These are phyloP conservation scores for Colletotrichum salicis DNA, from an alignment of 2,329 filamentous ascomycete genomes.

Conservation along the genomic window DNA sequence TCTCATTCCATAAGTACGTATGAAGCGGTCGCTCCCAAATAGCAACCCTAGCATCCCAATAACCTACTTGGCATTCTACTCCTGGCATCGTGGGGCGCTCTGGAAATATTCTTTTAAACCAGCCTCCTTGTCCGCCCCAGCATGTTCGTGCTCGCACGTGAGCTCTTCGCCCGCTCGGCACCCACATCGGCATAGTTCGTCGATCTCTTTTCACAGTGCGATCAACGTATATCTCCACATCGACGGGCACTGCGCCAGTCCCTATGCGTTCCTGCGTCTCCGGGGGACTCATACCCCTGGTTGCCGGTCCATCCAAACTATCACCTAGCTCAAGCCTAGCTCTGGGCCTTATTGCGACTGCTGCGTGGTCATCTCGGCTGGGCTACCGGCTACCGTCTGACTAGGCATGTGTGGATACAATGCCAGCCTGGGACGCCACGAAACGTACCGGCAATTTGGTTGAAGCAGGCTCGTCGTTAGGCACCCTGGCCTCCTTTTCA, in stretches of 20 bases:
- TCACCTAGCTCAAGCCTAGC: not conserved
- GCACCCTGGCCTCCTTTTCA: not conserved
- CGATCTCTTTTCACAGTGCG: slow-evolving; percentile 16
- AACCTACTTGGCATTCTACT: not conserved
- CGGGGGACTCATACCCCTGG: not conserved
- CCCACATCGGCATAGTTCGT: not conserved
- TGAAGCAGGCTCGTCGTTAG: not conserved
- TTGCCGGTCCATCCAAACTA: not conserved
- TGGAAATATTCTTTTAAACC: not conserved
- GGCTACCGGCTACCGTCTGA: not conserved
- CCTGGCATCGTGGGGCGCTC: not conserved
- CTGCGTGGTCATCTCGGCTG: slow-evolving; percentile 20
- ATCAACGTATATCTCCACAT: slow-evolving; percentile 8
- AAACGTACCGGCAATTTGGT: slow-evolving; percentile 7
- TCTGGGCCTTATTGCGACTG: slow-evolving; percentile 7
- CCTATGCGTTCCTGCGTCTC: slow-evolving; percentile 16
- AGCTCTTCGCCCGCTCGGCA: not conserved
- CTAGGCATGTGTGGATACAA: not conserved
- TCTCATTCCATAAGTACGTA: not conserved
- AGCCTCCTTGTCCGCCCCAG: slow-evolving; percentile 15
- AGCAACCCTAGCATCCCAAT: not conserved
- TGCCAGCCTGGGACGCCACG: not conserved
- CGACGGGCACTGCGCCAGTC: not conserved
- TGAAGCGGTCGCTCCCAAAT: too few species aligned
- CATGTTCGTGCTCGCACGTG: slow-evolving; percentile 25